phyloP scores from a whole-genome alignment of 129 eudicot genomes.

The Ambrosia trifida region DNA sequence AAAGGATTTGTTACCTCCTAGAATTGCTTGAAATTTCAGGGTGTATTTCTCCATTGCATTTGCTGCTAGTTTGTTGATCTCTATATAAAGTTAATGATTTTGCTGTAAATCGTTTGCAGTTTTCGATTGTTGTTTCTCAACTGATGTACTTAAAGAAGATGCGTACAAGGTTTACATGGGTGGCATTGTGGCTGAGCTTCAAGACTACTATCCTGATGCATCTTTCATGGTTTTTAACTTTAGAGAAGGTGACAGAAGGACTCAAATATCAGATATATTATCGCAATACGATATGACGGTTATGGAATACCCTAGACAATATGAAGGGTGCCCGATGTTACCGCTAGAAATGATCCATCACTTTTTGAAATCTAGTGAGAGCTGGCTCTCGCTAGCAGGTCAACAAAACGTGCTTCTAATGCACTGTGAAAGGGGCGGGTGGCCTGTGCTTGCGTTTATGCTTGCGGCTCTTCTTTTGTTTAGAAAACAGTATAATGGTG shows the following conservation, averaged over 20 bases:
- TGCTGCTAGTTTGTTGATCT: not conserved
- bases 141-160: conserved; percentile 50
- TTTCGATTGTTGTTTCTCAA: conserved; percentile 69
- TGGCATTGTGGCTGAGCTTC: conserved; percentile 55
- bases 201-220: conserved; percentile 59
- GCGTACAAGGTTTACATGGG: conserved; percentile 51
- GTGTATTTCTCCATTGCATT: not conserved
- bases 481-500: conserved; percentile 56
- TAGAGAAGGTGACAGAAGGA: conserved; percentile 49
- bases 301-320: conserved; percentile 69
- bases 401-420: conserved; percentile 61
- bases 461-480: conserved; percentile 61
- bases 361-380: conserved; percentile 59
- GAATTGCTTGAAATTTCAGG: conserved; percentile 2
- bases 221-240: conserved; percentile 73
- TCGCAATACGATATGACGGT: conserved; percentile 65
- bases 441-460: conserved; percentile 75
- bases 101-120: conserved; percentile 40
- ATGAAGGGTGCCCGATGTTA: conserved; percentile 59
- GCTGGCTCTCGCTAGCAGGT: conserved; percentile 65
- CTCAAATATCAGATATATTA: conserved; percentile 47
- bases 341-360: conserved; percentile 66
- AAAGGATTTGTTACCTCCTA: not conserved
- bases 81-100: not conserved
- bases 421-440: conserved; percentile 72